A percentile compares a stretch with the other conserved stretches of the same genome.
These are phyloP conservation scores for Aspergillus sp. DNA, from an alignment of 2,329 filamentous ascomycete species.

Conservation along the genomic window DNA sequence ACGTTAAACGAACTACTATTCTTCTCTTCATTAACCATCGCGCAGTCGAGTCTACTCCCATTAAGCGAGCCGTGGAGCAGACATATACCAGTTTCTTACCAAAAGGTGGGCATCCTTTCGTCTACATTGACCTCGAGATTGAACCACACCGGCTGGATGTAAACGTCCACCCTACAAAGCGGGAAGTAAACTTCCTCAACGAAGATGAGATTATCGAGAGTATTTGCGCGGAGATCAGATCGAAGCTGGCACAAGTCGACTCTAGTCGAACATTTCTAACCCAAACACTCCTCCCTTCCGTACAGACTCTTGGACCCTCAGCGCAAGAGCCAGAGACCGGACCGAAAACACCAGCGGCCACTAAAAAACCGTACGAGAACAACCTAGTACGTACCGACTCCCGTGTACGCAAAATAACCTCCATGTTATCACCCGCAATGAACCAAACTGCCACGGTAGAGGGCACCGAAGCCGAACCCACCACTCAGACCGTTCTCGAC, in stretches of 20 bases:
- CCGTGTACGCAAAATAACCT: conserved; percentile 88
- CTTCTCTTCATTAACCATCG: conserved; percentile 96
- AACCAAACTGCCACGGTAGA: conserved; percentile 19
- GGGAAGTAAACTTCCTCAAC: conserved; percentile 95
- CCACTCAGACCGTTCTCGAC: conserved; percentile 21
- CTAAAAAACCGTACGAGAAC: conserved; percentile 71
- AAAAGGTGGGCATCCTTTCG: conserved; percentile 90
- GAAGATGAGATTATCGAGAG: conserved; percentile 93
- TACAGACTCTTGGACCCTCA: conserved; percentile 47
- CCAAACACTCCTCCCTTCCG: conserved; percentile 79
- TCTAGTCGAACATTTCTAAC: conserved; percentile 93
- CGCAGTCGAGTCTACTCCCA: conserved; percentile 81
- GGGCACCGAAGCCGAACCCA: conserved; percentile 34
- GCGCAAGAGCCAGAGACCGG: conserved; percentile 28
- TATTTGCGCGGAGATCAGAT: conserved; percentile 77
- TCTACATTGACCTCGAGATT: conserved; percentile 89
- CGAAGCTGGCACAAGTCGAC: conserved; percentile 80
- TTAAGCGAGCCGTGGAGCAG: conserved; percentile 89
- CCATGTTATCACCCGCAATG: conserved; percentile 74
- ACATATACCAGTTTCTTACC: conserved; percentile 84
- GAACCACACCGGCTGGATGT: conserved; percentile 92
- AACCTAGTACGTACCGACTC: conserved; percentile 89
- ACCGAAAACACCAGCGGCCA: conserved; percentile 37
- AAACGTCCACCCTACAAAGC: conserved; percentile 95
- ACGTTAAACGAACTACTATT: conserved; percentile 82